Evolutionary conservation across 1,284 basidiomycete species (phyloP).

Genomic region (Pseudozyma tsukubaensis): DNA sequence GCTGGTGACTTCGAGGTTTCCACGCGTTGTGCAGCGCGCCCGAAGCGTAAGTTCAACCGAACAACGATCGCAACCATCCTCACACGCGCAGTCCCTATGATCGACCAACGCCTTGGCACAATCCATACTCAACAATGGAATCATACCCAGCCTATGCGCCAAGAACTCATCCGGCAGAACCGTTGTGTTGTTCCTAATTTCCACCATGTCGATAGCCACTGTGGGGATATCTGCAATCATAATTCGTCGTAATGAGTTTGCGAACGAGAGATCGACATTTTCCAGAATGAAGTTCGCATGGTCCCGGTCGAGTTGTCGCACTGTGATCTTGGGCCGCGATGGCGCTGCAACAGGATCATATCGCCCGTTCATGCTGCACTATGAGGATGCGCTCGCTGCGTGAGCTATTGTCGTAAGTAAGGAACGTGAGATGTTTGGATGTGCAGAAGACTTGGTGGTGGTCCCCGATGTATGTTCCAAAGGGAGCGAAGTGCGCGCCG

Average conservation of each 20-base stretch:
- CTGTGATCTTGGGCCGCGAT: conserved; percentile 52
- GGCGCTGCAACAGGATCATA: conserved; percentile 30
- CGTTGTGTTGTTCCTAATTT: conserved; percentile 89
- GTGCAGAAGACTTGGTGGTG: neutral
- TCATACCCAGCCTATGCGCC: conserved; percentile 92
- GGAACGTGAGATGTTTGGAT: neutral
- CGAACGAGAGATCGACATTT: conserved; percentile 65
- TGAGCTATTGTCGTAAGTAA: neutral
- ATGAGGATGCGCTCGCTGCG: neutral
- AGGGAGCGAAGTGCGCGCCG: neutral
- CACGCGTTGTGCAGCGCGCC: conserved; percentile 74
- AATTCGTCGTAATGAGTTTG: conserved; percentile 65
- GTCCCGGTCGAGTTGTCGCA: conserved; percentile 56
- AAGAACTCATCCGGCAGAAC: conserved; percentile 98
- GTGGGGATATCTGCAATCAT: conserved; percentile 68
- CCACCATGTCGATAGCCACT: conserved; percentile 92
- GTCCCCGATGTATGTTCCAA: neutral
- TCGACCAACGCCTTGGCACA: conserved; percentile 60
- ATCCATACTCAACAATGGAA: conserved; percentile 81
- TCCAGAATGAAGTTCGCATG: conserved; percentile 66
- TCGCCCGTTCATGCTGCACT: conserved; percentile 35
- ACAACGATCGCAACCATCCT: conserved; percentile 81
- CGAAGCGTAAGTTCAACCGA: conserved; percentile 81
- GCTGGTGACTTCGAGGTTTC: conserved; percentile 83
- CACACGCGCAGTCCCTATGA: conserved; percentile 80